Base-by-base conservation (phyloP, 106 monocot species). In the Dendrobium catenatum region DNA sequence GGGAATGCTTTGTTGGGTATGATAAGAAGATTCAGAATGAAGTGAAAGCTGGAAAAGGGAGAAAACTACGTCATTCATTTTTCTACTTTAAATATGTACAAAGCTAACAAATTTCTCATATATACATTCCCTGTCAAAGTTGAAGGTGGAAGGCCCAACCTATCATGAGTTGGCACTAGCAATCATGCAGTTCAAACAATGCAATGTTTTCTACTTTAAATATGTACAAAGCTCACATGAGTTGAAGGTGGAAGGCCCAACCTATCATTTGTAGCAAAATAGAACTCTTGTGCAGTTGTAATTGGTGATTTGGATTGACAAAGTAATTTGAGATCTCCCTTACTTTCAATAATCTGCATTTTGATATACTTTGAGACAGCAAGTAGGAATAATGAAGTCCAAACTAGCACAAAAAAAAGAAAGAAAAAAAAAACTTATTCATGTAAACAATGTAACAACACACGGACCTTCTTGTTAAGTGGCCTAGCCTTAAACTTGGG, bases 401-500 rank as follows among this genome's bases (percentile, higher is more conserved):
- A 49, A 49, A 9, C 49, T 9, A 1, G 49, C 49, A 49, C 8
- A 49, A 49, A 1, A 49, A 11, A 49, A 9, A 49, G 26, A 26
- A 26, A 26, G 26, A 49, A 43, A 43, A 43, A 49, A 1, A 49
- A 49, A 9, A 7, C 40, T 4, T 0, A 16, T 26, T 11, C 66
- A 72, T 10, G 37, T 40, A 10, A 40, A 19, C 13, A 26, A n/a
- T 26, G 24, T 66, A 9, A 66, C 66, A 72, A 49, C 16, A 9
- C 26, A 47, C 41, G 22, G 5, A 99, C 98, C 95, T 93, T 95
- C 75, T 87, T 95, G 56, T 95, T 93, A 5, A 99, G 76, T 82
- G 95, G 95, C 72, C 87, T 91, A 67, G 98, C 98, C 91, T 99
- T 99, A 80, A 99, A 99, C 79, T 91, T 95, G 61, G 93, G 95